Base-by-base conservation (phyloP, 176 grass and related monocot genomes). In the Tillandsia leiboldiana region DNA sequence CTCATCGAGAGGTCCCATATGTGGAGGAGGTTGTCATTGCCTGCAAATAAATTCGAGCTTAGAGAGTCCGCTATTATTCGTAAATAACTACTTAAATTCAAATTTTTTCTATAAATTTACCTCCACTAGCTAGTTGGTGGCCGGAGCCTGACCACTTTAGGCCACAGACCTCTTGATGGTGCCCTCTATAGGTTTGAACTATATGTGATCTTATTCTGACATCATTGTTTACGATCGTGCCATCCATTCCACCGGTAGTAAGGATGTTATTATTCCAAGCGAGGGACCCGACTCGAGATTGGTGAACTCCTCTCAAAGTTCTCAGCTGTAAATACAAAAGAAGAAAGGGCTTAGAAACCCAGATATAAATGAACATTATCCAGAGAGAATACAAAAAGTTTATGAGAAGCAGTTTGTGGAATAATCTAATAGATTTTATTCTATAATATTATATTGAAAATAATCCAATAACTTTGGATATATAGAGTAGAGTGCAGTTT, bases 211-310 rank as follows among this genome's bases (percentile, higher is more conserved):
- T 86, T 11, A 80, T 79, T 59, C 87, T 80, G 2, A 86, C 87
- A 2, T 90, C 87, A 18, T 90, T 86, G 77, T 90, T 90, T 51
- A 90, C 70, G 12, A 90, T 86, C 66, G 61, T 83, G 50, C 87
- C 87, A 2, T 83, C 83, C 87, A 86, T 86, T 23, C 87, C 47
- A 2, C 87, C 87, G 0, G 87, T 90, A 0, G 73, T 83, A 6
- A 90, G 62, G 20, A 86, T 83, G 80, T 68, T 86, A 63, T 83
- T 86, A 70, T 86, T 90, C 87, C 83, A 90, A 69, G 87, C 73
- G 12, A 90, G 74, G 6, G 87, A 86, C n/a, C 87, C 83, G 22
- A 90, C 83, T 42, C 87, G 80, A 51, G 83, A 73, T 48, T 80
- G 77, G 3, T 83, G 87, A 33, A 78, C 74, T 8, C 83, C 87